Evolutionary conservation across 441 rosid species (phyloP).

Genomic region (Jatropha multifida): DNA sequence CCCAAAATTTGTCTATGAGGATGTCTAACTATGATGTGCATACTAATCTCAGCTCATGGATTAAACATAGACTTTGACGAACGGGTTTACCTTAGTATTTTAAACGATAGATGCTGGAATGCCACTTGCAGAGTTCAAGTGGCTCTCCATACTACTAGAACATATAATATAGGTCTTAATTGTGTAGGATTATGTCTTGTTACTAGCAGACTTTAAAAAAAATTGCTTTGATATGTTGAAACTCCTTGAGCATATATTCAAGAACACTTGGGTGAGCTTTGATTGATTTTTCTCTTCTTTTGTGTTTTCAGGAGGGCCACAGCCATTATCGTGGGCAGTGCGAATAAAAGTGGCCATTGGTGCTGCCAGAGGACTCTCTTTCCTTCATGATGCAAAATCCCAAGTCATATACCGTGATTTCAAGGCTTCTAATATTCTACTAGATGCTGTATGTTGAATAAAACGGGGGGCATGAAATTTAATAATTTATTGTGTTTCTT

Average conservation of each 20-base stretch:
- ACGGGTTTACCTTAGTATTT: neutral
- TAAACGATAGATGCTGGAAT: neutral
- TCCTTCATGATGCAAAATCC: conserved; percentile 73
- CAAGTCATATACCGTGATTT: conserved; percentile 89
- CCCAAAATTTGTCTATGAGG: neutral
- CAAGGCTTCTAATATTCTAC: conserved; percentile 81
- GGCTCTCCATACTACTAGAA: neutral
- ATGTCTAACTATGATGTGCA: neutral
- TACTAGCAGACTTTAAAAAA: neutral
- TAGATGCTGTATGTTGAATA: conserved; percentile 64
- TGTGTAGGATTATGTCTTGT: neutral
- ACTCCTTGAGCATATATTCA: neutral
- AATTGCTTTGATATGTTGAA: conserved; percentile 5
- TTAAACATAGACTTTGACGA: neutral
- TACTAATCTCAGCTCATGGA: neutral
- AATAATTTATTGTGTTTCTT: neutral
- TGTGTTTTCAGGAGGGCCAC: conserved; percentile 60
- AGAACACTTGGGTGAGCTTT: conserved; percentile 1
- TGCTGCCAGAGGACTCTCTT: conserved; percentile 94
- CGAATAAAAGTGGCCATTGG: conserved; percentile 82
- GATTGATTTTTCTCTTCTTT: conserved; percentile 5
- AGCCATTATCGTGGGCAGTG: conserved; percentile 78
- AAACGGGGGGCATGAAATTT: neutral
- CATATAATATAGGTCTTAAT: neutral
- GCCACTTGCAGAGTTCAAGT: neutral